phyloP scores from a whole-genome alignment of 192 early-diverging fungal genomes.

The Mortierella antarctica region DNA sequence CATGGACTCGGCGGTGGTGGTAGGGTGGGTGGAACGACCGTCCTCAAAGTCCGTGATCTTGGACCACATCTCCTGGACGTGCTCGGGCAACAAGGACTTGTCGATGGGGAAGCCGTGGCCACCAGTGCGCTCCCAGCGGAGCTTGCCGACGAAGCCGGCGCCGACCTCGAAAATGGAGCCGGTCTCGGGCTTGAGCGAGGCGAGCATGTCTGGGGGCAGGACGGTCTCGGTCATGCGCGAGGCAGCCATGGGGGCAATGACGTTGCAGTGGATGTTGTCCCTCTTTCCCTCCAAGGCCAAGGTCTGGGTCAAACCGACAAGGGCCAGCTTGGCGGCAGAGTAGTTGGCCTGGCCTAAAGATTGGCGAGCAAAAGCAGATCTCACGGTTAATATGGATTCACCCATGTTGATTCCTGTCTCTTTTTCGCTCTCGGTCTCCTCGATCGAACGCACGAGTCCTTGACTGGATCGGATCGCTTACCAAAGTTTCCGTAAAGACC shows the following conservation, averaged over 20 bases:
- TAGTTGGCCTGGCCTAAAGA: slow-evolving; percentile 77
- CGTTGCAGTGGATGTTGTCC: slow-evolving; percentile 93
- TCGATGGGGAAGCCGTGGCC: slow-evolving; percentile 93
- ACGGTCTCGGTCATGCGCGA: slow-evolving; percentile 97
- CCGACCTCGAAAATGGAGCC: slow-evolving; percentile 98
- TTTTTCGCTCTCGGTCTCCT: background rate
- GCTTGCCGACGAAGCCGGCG: slow-evolving; percentile 93
- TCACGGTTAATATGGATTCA: no score
- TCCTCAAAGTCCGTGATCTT: slow-evolving; percentile 94
- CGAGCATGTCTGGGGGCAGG: slow-evolving; percentile 95
- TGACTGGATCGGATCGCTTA: slow-evolving; percentile 7
- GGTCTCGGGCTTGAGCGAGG: slow-evolving; percentile 93
- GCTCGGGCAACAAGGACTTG: slow-evolving; percentile 85
- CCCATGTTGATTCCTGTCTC: background rate
- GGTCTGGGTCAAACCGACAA: slow-evolving; percentile 91
- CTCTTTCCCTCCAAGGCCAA: slow-evolving; percentile 94
- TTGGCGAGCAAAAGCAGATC: background rate
- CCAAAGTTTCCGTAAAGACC: slow-evolving; percentile 99
- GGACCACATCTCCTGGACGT: slow-evolving; percentile 80
- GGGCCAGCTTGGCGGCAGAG: slow-evolving; percentile 90
- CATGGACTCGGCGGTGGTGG: slow-evolving; percentile 80
- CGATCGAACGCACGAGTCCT: no score
- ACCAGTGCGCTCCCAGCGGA: slow-evolving; percentile 96
- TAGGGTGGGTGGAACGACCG: slow-evolving; percentile 92
- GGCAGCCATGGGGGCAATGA: slow-evolving; percentile 97